Base-by-base conservation (phyloP, 192 early-diverging fungal genomes). In the Coemansia sp. region DNA sequence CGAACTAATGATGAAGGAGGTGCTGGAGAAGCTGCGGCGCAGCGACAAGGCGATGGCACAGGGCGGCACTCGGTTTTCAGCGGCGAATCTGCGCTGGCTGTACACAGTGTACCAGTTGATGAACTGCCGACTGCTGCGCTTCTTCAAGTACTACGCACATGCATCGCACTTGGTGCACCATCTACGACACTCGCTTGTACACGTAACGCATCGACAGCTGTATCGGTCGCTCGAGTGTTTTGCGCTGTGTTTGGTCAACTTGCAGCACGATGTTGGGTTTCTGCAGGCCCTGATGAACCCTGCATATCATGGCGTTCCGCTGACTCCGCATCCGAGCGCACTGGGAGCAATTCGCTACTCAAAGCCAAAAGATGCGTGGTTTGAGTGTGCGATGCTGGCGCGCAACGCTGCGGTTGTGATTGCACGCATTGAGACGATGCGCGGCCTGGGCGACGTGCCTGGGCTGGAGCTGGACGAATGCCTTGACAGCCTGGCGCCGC, bases 41-140 rank as follows among this genome's bases (percentile, higher is more conserved):
- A 84, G 85, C 64, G 90, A 92, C 55, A 86, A 86, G 58, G 64
- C 80, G 37, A 77, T 85, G 63, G 88, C 85, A 47, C 63, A 60
- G 6, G 75, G 25, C 67, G 68, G 31, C 26, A 76, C 40, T 70
- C 83, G 51, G 31, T 86, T 52, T 63, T 81, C 51, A 73, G 75
- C 67, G 49, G 77, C 59, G 52, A 82, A 66, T 11, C 66, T 86
- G 66, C 82, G 88, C 8, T 90, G 87, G 88, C 76, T 87, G 53
- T 86, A 89, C 67, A 89, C 89, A 9, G 82, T 90, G 24, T 77
- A 87, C 36, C 88, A 92, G 63, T 72, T 90, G 49, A 79, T 92
- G 62, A 87, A 87, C 68, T 88, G 86, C 74, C 84, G 90, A 23
- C 73, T 90, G 52, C 77, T 88, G 59, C 86, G 87, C 25, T 86